phyloP scores from a whole-genome alignment of 441 rosid genomes.

The Euphorbia celastroides region DNA sequence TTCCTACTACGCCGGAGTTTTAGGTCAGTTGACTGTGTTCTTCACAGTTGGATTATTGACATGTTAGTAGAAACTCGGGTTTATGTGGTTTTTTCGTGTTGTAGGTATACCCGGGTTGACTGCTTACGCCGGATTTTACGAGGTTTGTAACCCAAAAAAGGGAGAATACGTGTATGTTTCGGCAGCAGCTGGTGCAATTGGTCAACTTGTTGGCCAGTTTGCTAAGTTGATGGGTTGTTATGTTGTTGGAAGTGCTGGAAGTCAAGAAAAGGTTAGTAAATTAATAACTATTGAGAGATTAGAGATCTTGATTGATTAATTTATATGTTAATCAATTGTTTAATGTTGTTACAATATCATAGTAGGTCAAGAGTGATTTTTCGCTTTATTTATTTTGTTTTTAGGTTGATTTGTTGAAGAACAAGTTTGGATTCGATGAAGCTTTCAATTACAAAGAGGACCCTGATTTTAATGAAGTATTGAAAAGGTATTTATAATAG shows the following conservation, averaged over 20 bases:
- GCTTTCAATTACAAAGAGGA: neutral
- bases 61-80: no score
- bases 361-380: no score
- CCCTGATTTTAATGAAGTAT: neutral
- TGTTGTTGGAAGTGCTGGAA: conserved; percentile 82
- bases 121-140: conserved; percentile 61
- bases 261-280: conserved; percentile 41
- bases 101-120: conserved; percentile 75
- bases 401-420: neutral
- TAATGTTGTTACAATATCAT: neutral
- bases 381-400: neutral
- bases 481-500: neutral
- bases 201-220: conserved; percentile 75
- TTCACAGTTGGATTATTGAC: no score
- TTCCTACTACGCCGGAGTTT: conserved; percentile 65
- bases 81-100: neutral
- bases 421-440: neutral
- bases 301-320: neutral
- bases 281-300: neutral
- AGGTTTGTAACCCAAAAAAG: conserved; percentile 56
- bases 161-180: conserved; percentile 65
- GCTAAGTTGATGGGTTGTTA: conserved; percentile 73
- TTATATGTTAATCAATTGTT: neutral
- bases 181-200: conserved; percentile 71
- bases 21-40: conserved; percentile 33